Conservation (phyloP, 306 rosid species). For the Trifolium repens region DNA sequence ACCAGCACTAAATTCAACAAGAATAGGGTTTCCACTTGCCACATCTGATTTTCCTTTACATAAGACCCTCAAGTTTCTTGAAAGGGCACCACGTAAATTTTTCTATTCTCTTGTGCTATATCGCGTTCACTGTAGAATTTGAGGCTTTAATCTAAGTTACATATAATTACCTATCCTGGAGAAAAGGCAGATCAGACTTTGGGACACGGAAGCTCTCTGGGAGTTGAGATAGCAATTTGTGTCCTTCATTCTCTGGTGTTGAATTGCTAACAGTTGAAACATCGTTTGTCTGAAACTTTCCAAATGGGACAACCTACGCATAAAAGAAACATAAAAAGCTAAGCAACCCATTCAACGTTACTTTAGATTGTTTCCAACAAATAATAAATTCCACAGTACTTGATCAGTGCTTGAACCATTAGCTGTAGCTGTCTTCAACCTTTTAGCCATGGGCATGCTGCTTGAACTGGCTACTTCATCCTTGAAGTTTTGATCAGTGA, state of each 20-base stretch:
- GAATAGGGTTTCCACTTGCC: conserved; percentile 21
- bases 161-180: conserved; percentile 50
- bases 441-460: conserved; percentile 54
- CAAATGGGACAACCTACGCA: conserved; percentile 57
- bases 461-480: conserved; percentile 58
- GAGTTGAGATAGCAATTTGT: conserved; percentile 51
- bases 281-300: conserved; percentile 42
- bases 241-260: conserved; percentile 44
- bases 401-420: conserved; percentile 52
- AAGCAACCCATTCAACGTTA: conserved; percentile 33
- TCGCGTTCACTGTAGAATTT: conserved; percentile 40
- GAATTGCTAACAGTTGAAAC: conserved; percentile 44
- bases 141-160: conserved; percentile 42
- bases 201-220: conserved; percentile 49
- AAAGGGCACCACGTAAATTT: conserved; percentile 31
- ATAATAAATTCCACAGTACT: conserved; percentile 47
- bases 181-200: conserved; percentile 46
- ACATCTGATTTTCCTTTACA: conserved; percentile 24
- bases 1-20: conserved; percentile 26
- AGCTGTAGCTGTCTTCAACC: conserved; percentile 55
- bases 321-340: conserved; percentile 26
- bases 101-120: conserved; percentile 30
- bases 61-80: conserved; percentile 38
- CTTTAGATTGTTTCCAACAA: conserved; percentile 7
- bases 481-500: conserved; percentile 81